Percentiles rank a stretch among this genome's conserved stretches.
These are phyloP conservation scores for Cladophialophora immunda DNA, from an alignment of 2,329 filamentous ascomycete genomes.

Conservation along the genomic window DNA sequence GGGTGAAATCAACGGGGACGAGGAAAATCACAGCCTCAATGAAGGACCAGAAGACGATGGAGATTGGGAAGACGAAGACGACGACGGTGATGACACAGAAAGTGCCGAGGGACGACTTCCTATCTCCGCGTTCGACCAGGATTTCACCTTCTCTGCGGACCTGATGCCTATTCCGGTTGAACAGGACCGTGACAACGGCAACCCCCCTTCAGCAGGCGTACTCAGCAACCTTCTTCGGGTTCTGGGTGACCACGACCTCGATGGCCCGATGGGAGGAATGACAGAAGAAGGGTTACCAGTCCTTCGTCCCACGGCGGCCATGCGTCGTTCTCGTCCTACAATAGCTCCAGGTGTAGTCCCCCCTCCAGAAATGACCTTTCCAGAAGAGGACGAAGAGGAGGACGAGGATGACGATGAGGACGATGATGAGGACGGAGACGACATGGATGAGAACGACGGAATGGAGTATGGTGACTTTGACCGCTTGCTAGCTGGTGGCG, in stretches of 20 bases:
- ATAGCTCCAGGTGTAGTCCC: conserved; percentile 17
- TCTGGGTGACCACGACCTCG: conserved; percentile 36
- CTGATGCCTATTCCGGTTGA: conserved; percentile 44
- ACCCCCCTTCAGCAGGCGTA: conserved; percentile 44
- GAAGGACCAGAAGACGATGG: conserved; percentile 51
- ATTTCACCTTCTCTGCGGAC: conserved; percentile 53
- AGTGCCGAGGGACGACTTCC: conserved; percentile 44
- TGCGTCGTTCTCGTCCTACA: conserved; percentile 1
- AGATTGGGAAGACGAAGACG: conserved; percentile 60
- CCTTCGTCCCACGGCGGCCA: neutral
- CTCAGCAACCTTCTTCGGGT: conserved; percentile 45
- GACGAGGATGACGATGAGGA: conserved; percentile 67
- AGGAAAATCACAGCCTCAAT: conserved; percentile 44
- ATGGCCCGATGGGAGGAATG: conserved; percentile 6
- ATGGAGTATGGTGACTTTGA: conserved; percentile 45
- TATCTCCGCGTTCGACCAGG: conserved; percentile 50
- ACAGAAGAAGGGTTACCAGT: neutral
- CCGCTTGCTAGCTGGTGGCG: conserved; percentile 42
- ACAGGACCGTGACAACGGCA: conserved; percentile 51
- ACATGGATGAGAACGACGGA: conserved; percentile 55
- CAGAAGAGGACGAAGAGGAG: conserved; percentile 39
- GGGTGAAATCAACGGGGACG: conserved; percentile 48
- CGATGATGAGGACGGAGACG: conserved; percentile 67
- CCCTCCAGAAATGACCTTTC: neutral
- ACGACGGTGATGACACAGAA: conserved; percentile 46